Conservation (phyloP, 257 asterid genomes). For the Przewalskia tangutica region DNA sequence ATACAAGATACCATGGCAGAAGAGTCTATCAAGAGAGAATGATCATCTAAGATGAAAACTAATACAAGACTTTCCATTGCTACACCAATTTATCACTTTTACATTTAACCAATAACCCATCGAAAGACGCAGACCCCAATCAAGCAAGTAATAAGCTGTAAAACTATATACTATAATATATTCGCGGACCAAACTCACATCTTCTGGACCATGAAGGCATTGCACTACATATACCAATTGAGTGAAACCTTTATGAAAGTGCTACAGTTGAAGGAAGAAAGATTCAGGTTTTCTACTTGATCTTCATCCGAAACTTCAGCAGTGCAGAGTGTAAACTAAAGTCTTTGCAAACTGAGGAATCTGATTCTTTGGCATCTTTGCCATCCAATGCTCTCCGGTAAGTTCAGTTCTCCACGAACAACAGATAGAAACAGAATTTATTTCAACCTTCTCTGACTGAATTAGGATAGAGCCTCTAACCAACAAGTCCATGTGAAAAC, state of each 20-base stretch:
- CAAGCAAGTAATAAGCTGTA: not conserved
- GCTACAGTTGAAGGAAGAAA: not conserved
- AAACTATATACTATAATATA: not conserved
- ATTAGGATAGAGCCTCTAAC: not conserved
- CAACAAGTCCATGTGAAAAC: not conserved
- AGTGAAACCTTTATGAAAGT: not conserved
- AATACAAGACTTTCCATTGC: not conserved
- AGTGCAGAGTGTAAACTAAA: not conserved
- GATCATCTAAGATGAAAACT: not conserved
- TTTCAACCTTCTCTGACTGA: not conserved
- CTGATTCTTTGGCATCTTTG: not conserved
- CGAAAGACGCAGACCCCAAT: not conserved
- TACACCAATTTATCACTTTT: constrained; percentile 1
- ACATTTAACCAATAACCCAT: not conserved
- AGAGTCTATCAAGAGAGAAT: not conserved
- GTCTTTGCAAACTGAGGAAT: not conserved
- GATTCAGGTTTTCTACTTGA: not conserved
- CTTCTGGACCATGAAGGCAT: not conserved
- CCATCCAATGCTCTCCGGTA: not conserved
- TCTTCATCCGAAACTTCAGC: not conserved
- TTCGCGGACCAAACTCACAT: not conserved
- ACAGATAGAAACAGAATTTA: not conserved
- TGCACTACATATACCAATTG: not conserved
- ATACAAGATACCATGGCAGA: not conserved
- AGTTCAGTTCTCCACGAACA: not conserved